Conservation (phyloP, 805 yeast species). For the Groenewaldozyma tartarivorans region DNA sequence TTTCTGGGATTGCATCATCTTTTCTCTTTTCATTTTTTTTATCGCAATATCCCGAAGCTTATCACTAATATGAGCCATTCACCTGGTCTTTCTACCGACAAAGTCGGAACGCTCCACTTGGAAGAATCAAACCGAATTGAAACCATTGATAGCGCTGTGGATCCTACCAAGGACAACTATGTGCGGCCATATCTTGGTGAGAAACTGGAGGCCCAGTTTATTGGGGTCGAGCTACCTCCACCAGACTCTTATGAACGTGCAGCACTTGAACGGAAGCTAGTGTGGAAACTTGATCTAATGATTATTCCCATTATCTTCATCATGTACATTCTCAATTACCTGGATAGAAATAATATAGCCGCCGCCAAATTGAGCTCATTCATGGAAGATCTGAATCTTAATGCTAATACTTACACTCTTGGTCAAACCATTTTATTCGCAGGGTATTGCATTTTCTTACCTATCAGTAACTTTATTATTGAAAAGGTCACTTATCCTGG, state of each 20-base stretch:
- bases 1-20: no score
- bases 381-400: conserved; percentile 28
- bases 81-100: no score
- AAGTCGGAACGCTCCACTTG: no score
- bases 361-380: conserved; percentile 28
- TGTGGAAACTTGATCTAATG: conserved; percentile 40
- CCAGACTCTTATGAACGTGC: conserved; percentile 34
- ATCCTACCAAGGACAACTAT: conserved; percentile 2
- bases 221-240: conserved; percentile 17
- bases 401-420: conserved; percentile 32
- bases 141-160: background rate
- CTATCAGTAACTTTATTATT: conserved; percentile 27
- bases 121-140: no score
- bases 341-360: conserved; percentile 31
- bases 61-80: no score
- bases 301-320: conserved; percentile 23
- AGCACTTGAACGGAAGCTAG: conserved; percentile 34
- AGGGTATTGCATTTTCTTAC: conserved; percentile 28
- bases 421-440: conserved; percentile 35
- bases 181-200: conserved; percentile 10
- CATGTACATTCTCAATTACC: conserved; percentile 24
- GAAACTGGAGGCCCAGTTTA: conserved; percentile 12
- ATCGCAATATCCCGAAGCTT: no score
- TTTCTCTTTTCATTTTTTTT: no score
- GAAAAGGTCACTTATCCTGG: conserved; percentile 36